Evolutionary conservation across 2,329 filamentous ascomycete species (phyloP).

Genomic region (Colletotrichum lindemuthianum): DNA sequence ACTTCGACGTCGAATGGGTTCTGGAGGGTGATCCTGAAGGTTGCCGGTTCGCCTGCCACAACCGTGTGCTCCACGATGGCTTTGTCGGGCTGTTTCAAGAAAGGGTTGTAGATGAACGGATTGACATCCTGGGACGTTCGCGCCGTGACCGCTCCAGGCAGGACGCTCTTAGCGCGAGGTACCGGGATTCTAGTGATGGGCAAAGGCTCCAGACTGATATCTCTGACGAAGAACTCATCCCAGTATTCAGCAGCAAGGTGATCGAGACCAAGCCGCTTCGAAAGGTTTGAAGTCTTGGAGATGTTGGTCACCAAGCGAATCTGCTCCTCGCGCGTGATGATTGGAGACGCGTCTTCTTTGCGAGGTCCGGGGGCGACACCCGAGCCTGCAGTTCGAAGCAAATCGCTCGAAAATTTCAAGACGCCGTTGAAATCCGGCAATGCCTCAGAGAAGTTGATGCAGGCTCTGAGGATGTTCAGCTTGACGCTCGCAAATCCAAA

Average conservation of each 20-base stretch:
- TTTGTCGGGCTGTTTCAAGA: constrained; percentile 74
- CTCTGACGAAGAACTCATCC: constrained; percentile 93
- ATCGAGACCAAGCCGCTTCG: constrained; percentile 76
- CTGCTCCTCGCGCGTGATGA: constrained; percentile 84
- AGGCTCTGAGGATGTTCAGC: constrained; percentile 86
- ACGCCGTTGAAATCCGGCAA: constrained; percentile 91
- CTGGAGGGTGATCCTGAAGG: constrained; percentile 85
- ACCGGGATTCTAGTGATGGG: constrained; percentile 70
- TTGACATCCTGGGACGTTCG: constrained; percentile 72
- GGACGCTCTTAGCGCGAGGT: constrained; percentile 67
- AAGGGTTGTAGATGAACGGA: constrained; percentile 96
- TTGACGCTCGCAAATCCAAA: constrained; percentile 87
- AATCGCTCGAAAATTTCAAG: constrained; percentile 84
- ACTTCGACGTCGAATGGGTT: constrained; percentile 95
- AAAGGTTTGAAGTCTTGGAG: constrained; percentile 81
- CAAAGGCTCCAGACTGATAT: constrained; percentile 74
- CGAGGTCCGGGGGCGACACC: constrained; percentile 79
- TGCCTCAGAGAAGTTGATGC: constrained; percentile 93
- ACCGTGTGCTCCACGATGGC: constrained; percentile 73
- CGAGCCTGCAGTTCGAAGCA: constrained; percentile 84
- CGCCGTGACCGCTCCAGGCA: constrained; percentile 60
- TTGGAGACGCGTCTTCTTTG: constrained; percentile 74
- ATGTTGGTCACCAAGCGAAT: constrained; percentile 86
- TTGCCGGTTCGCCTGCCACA: constrained; percentile 80
- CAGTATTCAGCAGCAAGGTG: constrained; percentile 86